Evolutionary conservation across 129 eudicot genomes (phyloP), one percentile per base, ranked within the genome.

Genomic region (Apium graveolens): DNA sequence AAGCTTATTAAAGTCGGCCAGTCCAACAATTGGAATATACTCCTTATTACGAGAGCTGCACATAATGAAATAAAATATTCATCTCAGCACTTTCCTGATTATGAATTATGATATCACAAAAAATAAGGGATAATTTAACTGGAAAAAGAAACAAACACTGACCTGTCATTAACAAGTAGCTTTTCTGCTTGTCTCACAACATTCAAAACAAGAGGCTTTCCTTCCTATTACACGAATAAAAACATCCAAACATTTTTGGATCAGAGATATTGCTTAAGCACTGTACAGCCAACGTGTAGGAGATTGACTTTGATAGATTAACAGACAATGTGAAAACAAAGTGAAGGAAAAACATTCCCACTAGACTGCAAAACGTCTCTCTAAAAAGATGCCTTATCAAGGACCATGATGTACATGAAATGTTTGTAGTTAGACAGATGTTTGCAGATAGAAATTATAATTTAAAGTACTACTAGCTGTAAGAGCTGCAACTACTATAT

Each of bases 21-120:
- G 83, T 78, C 99, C 99, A 92, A 89, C 89, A 87, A 96, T 96
- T 8, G 99, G 99, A 68, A 96, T 96, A 82, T 96, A 96, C 81
- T 96, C 99, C 86, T 96, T 96, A 71, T 87, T 86, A 39, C 97
- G 97, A 55, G 97, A 84, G 18, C 98, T 94, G 88, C 86, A 85
- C 65, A 85, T 37, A 63, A 73, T 60, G 63, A 62, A 57, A 8
- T 32, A 63, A 39, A 41, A 53, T 5, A 14, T 76, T 49, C 81
- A 55, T 37, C 45, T 76, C 43, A 11, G 43, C 20, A 46, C 24
- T 29, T 41, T 66, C 1, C 42, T 70, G 42, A 66, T 34, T 5
- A 63, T 6, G 39, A 75, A 66, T 34, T 5, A 63, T 6, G 39
- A 75, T 32, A 1, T 41, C 20, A 18, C 35, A 44, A 31, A 46